Conservation (phyloP, 345 rosid species). For the Eucalyptus curtisii region DNA sequence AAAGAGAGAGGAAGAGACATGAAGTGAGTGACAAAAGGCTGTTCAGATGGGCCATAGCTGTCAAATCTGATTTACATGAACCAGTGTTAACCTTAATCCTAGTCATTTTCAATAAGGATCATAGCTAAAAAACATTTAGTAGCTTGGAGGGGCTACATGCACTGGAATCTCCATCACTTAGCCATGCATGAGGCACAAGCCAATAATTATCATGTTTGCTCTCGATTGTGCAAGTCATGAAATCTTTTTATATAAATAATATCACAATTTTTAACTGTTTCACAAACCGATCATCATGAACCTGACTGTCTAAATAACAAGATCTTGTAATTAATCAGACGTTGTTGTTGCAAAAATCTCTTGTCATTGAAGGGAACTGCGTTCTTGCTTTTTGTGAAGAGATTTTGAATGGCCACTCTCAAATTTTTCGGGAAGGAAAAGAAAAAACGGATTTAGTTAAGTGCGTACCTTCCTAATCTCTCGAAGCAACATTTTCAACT, state of each 20-base stretch:
- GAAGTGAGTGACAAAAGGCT: neutral
- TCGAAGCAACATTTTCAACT: neutral
- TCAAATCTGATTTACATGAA: neutral
- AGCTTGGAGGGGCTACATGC: neutral
- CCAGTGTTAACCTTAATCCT: neutral
- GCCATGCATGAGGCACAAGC: neutral
- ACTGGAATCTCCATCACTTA: neutral
- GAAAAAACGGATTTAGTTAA: neutral
- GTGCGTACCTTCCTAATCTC: neutral
- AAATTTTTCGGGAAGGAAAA: neutral
- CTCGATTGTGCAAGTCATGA: neutral
- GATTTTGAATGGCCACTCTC: neutral
- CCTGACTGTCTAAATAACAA: no score
- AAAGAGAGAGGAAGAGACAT: neutral
- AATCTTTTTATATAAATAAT: no score
- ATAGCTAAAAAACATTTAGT: no score
- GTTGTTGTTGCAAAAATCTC: neutral
- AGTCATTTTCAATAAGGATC: neutral
- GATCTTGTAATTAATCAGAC: neutral
- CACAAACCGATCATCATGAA: no score
- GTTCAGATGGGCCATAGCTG: neutral
- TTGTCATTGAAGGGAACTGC: neutral
- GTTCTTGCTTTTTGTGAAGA: neutral
- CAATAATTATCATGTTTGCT: neutral
- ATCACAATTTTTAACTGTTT: no score